Base-by-base conservation (phyloP, 495 filamentous ascomycete species). In the Haplographium delicatum region DNA sequence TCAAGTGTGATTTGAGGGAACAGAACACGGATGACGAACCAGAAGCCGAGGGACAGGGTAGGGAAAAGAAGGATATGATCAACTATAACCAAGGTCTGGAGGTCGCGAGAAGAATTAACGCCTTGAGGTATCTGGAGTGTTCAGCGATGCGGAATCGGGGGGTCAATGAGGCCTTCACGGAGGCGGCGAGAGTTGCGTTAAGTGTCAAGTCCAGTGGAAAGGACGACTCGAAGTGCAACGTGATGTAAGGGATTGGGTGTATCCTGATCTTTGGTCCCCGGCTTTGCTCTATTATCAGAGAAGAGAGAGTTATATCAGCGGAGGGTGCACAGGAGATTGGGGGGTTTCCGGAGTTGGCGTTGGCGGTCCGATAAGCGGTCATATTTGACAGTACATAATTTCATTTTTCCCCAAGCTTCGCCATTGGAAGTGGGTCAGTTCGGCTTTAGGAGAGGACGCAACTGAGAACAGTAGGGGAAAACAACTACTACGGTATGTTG, bases 81-180 rank as follows among this genome's bases (percentile, higher is more conserved):
- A 82, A 84, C 56, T 98, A 97, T 65, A 85, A 95, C 51, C 84
- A 95, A 64, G 93, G 93, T 2, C 72, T 98, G 39, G 88, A 90
- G 47, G 94, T 96, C 52, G 93, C 93, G 10, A 83, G 91, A 67
- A 83, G 84, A 61, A 96, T 98, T 62, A 75, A 80, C 56, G 79
- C 93, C 9, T 78, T 96, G 51, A 82, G 95, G 56, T 98, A 98
- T 67, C 76, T 98, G 83, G 93, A 98, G 72, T 98, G 93, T 76
- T 97, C 94, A 24, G 93, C 93, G 11, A 96, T 96, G 75, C 84
- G 89, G 64, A 98, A 98, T 69, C 78, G 93, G 30, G 93, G 93
- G 45, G 95, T 98, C 60, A 93, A 96, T 64, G 93, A 98, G 66
- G 94, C 93, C 27, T 98, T 98, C 64, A 96, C 94, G 37, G 93